Evolutionary conservation across 352 stramenopile genomes (phyloP), one percentile per base, ranked within the genome.

Genomic region (Globisporangium spinosum): DNA sequence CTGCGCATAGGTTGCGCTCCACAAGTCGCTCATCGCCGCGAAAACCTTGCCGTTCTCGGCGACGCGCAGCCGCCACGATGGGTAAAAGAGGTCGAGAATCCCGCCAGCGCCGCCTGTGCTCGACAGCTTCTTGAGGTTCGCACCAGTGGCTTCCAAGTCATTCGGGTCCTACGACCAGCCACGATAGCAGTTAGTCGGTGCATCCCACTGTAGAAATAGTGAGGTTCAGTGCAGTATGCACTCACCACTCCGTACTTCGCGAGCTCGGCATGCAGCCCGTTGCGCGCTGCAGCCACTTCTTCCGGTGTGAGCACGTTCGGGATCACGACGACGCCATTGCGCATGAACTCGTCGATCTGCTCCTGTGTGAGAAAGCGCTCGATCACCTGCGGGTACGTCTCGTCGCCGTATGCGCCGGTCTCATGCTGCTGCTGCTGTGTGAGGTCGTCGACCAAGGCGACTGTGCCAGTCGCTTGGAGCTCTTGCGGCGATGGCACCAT

Each of bases 31-130:
- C 74, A 97, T 94, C 12, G 83, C 87, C n/a, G 78, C 80, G 55
- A 96, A 96, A 0, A 96, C 74, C 13, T 74, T 71, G 1, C 74
- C 75, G 32, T 95, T 70, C 69, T 97, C 81, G 0, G 85, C 83
- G 22, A 97, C 77, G 34, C 79, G 72, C 1, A 97, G 76, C 22
- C 92, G 87, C 89, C 90, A 97, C 25, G 85, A 90, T 32, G 87
- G 79, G 71, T 97, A 97, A 57, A 96, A 97, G 6, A 97, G 70
- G 51, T 97, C 90, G 6, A 97, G 68, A 53, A 97, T 93, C 25
- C 89, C 89, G 47, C 89, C 90, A 27, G 90, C 87, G 43, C 90
- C 90, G n/a, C 83, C 81, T 5, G 90, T 97, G 66, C 87, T 96
- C 54, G 90, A 97, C 9, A 97, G 71, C 55, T 89, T 87, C 64